Evolutionary conservation across 257 asterid genomes (phyloP), one percentile per base, ranked within the genome.

Genomic region (Ballota nigra): DNA sequence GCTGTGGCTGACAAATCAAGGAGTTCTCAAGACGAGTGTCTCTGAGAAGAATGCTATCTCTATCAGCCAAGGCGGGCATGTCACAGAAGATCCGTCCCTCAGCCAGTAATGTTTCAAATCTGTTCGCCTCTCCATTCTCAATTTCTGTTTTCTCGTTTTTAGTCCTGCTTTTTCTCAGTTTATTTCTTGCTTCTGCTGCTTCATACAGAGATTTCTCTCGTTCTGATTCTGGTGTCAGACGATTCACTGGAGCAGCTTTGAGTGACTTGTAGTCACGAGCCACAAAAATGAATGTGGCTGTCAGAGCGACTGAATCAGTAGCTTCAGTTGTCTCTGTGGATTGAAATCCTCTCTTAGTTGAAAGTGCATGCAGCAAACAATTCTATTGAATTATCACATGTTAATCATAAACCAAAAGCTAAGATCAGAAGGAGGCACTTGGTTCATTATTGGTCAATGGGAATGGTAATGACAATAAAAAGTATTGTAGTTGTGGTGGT

Each of bases 1-100:
- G 97, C 81, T 94, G 99, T 10, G 99, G 99, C 86, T 94, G 99
- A 72, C 99, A 94, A 70, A 94, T 91, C 59, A 94, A 81, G 64
- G 97, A 91, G 84, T 91, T 89, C 81, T 94, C 97, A 9, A 94
- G 93, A 65, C 90, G 79, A 36, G 99, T 91, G 75, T 91, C 95
- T 78, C 91, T 89, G 43, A 91, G 91, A 80, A 94, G 97, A 80
- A 94, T 91, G 87, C 95, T 89, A 67, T 94, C 86, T 63, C 99
- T 83, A 80, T 94, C 92, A 8, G 97, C 97, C 77, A 91, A 77
- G 16, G 98, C 97, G 9, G 98, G 98, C 98, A 94, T 94, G 85
- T 94, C 97, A 66, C 97, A 89, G 72, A 94, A 89, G 72, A 91
- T 88, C 70, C 99, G 79, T 31, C 99, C 97, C 86, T 91, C 97